These are phyloP conservation scores for Blastobotrys peoriensis DNA, from an alignment of 805 yeast genomes.

Conservation along the genomic window DNA sequence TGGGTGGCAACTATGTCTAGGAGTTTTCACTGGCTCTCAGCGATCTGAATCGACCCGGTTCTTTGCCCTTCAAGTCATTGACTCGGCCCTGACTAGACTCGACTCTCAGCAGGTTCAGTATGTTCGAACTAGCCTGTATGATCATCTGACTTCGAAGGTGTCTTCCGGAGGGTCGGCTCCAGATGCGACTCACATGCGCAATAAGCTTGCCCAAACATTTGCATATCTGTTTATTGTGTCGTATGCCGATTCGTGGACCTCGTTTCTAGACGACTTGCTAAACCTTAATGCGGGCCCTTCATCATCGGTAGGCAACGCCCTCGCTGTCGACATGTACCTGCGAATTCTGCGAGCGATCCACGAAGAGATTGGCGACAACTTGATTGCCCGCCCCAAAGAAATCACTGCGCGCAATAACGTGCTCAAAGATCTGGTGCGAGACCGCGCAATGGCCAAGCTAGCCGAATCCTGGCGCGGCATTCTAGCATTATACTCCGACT, in stretches of 20 bases:
- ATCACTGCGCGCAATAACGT: slow-evolving; percentile 57
- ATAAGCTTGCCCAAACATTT: slow-evolving; percentile 52
- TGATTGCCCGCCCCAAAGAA: slow-evolving; percentile 59
- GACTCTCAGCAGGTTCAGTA: slow-evolving; percentile 39
- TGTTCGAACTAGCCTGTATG: slow-evolving; percentile 45
- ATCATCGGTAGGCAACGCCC: slow-evolving; percentile 30
- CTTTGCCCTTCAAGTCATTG: slow-evolving; percentile 65
- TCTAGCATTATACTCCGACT: slow-evolving; percentile 33
- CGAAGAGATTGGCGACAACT: slow-evolving; percentile 88
- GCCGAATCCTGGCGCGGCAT: slow-evolving; percentile 63
- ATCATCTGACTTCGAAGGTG: slow-evolving; percentile 35
- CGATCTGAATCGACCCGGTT: slow-evolving; percentile 54
- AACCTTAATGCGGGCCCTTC: slow-evolving; percentile 29
- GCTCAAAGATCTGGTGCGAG: slow-evolving; percentile 78
- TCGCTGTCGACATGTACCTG: slow-evolving; percentile 63
- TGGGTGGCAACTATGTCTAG: slow-evolving; percentile 44
- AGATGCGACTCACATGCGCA: slow-evolving; percentile 43
- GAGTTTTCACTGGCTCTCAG: slow-evolving; percentile 32
- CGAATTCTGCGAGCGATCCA: slow-evolving; percentile 73
- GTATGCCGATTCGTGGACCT: slow-evolving; percentile 45
- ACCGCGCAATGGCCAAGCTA: slow-evolving; percentile 61
- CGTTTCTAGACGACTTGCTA: slow-evolving; percentile 46
- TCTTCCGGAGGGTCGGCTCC: slow-evolving; percentile 14
- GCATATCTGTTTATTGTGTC: slow-evolving; percentile 46
- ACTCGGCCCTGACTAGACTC: slow-evolving; percentile 45